Percentiles rank a stretch among this genome's conserved stretches.
Evolutionary conservation across 2,329 filamentous ascomycete species (phyloP).

Genomic region (Penicillium sp.): DNA sequence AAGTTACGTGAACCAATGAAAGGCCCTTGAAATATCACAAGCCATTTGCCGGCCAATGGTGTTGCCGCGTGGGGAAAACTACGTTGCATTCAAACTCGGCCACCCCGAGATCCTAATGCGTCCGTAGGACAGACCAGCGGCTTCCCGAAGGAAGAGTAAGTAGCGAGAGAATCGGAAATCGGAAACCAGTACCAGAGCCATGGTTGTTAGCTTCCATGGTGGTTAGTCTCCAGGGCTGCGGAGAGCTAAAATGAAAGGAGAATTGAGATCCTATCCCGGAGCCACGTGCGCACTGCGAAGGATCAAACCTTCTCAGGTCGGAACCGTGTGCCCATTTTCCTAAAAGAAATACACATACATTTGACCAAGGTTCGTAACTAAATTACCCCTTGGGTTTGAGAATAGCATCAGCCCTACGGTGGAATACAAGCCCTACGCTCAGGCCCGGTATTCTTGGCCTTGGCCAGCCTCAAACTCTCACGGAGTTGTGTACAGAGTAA

Average conservation of each 20-base stretch:
- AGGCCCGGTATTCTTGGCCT: neutral
- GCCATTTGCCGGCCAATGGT: neutral
- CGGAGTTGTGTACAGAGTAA: neutral
- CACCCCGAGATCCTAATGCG: neutral
- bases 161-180: neutral
- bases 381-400: neutral
- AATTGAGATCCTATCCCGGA: neutral
- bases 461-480: neutral
- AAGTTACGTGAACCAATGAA: neutral
- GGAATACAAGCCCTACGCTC: neutral
- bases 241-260: neutral
- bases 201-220: neutral
- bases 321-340: neutral
- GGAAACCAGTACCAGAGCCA: neutral
- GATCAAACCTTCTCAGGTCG: neutral
- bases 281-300: neutral
- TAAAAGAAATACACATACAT: neutral
- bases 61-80: neutral
- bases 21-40: neutral
- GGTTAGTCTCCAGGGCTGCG: neutral
- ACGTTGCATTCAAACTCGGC: constrained; percentile 2
- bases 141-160: neutral
- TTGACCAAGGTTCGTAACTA: too few relatives aligned
- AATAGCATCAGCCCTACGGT: neutral
- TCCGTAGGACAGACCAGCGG: neutral